Conservation (phyloP, 176 grass and related monocot species). For the Oryza brachyantha region DNA sequence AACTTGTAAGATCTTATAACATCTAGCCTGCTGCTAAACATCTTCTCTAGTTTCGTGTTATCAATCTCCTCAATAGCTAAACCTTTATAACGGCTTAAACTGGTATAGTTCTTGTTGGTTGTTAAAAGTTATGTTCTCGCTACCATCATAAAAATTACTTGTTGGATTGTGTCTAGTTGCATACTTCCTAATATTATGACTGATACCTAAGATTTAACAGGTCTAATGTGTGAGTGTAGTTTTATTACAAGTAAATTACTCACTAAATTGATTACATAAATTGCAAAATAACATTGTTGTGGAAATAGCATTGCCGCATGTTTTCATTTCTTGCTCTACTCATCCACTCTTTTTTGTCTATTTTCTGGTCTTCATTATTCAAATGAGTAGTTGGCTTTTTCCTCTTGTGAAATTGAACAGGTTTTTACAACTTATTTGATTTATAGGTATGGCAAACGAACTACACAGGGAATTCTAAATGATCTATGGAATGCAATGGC, state of each 20-base stretch:
- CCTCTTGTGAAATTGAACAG: not conserved
- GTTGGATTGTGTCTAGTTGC: not conserved
- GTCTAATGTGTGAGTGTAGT: not conserved
- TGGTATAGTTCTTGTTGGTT: not conserved
- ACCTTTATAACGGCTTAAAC: not conserved
- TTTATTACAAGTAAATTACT: not conserved
- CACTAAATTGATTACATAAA: not conserved
- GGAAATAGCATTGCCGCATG: not conserved
- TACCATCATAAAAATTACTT: not conserved
- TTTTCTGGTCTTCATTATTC: not conserved
- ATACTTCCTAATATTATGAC: not conserved
- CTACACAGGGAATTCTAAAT: slow-evolving; percentile 75
- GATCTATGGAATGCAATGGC: slow-evolving; percentile 84
- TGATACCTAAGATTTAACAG: not conserved
- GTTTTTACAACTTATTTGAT: slow-evolving; percentile 19
- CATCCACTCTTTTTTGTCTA: not conserved
- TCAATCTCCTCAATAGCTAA: not conserved
- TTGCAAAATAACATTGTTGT: not conserved
- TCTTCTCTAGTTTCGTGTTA: not conserved
- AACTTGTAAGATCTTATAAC: not conserved
- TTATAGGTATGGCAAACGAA: slow-evolving; percentile 76
- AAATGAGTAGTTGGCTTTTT: not conserved
- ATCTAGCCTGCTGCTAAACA: not conserved
- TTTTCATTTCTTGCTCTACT: not conserved
- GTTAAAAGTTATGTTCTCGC: not conserved